Conservation (phyloP, 495 filamentous ascomycete genomes). For the Hypomontagnella monticulosa region DNA sequence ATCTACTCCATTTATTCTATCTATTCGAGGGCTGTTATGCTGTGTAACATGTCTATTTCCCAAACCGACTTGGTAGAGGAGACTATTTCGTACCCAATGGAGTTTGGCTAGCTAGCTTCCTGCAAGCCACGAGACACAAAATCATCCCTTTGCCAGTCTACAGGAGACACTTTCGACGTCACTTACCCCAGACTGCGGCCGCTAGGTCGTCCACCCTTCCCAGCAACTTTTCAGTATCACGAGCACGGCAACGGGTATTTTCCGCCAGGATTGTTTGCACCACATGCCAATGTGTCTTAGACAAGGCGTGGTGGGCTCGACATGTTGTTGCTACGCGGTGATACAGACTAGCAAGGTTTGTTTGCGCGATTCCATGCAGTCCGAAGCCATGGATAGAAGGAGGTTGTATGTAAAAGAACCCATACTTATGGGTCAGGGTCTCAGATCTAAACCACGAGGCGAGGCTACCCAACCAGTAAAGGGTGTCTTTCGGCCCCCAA, state of each 20-base stretch:
- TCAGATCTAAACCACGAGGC: constrained; percentile 15
- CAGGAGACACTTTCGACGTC: not conserved
- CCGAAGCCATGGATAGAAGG: not conserved
- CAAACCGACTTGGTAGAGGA: not conserved
- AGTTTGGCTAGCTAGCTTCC: not conserved
- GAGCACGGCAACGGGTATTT: too few species aligned
- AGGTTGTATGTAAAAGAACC: not conserved
- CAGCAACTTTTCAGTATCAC: too few species aligned
- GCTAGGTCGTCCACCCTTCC: not conserved
- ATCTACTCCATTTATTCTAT: constrained; percentile 2
- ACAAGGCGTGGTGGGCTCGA: too few species aligned
- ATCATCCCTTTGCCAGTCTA: not conserved
- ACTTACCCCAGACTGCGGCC: constrained; percentile 17
- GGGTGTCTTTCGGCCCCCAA: constrained; percentile 1
- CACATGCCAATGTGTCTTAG: too few species aligned
- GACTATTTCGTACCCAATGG: not conserved
- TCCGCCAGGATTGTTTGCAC: too few species aligned
- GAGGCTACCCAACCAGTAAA: not conserved
- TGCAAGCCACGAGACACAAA: constrained; percentile 12
- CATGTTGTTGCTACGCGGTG: too few species aligned
- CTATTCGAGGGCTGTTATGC: constrained; percentile 2
- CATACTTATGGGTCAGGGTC: not conserved
- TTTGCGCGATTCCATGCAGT: too few species aligned
- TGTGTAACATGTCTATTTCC: constrained; percentile 31
- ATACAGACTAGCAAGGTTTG: too few species aligned